A percentile compares a stretch with the other conserved stretches of the same genome.
Evolutionary conservation across 169 alveolate genomes (phyloP).

Genomic region (Plasmodium ovale): DNA sequence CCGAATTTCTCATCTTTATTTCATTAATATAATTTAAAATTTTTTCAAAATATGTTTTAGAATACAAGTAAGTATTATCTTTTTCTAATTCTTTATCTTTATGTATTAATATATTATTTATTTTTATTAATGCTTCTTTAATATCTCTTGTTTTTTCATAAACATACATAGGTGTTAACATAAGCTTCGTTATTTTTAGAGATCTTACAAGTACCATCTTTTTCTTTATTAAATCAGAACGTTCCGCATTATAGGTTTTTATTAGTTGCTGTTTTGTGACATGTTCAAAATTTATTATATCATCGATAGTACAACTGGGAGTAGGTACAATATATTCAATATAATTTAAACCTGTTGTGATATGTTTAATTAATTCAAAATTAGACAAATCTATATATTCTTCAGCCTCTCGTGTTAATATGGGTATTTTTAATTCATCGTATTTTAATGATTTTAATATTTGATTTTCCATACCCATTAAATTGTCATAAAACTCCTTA

Average conservation of each 20-base stretch:
- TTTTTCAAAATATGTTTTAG: not conserved
- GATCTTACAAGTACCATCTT: slow-evolving; percentile 12
- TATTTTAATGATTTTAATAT: slow-evolving; percentile 13
- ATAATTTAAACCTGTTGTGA: not conserved
- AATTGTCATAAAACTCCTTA: slow-evolving; percentile 13
- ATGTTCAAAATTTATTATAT: slow-evolving; percentile 50
- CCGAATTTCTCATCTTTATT: not conserved
- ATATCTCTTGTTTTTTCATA: slow-evolving; percentile 16
- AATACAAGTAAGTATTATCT: not conserved
- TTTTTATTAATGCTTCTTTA: not conserved
- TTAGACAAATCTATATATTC: slow-evolving; percentile 26
- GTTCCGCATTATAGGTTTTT: slow-evolving; percentile 6
- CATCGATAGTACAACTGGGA: not conserved
- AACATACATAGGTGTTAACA: not conserved
- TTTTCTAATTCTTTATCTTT: not conserved
- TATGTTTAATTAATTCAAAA: not conserved
- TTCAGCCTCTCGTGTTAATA: not conserved
- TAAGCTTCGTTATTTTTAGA: slow-evolving; percentile 10
- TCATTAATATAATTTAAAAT: slow-evolving; percentile 1
- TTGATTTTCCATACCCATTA: slow-evolving; percentile 31
- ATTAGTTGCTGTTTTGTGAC: slow-evolving; percentile 18
- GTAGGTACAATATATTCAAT: slow-evolving; percentile 4
- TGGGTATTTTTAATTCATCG: slow-evolving; percentile 28
- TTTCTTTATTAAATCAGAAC: slow-evolving; percentile 10
- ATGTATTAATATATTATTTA: not conserved